phyloP scores from a whole-genome alignment of 345 rosid species.

The Isatis tinctoria region DNA sequence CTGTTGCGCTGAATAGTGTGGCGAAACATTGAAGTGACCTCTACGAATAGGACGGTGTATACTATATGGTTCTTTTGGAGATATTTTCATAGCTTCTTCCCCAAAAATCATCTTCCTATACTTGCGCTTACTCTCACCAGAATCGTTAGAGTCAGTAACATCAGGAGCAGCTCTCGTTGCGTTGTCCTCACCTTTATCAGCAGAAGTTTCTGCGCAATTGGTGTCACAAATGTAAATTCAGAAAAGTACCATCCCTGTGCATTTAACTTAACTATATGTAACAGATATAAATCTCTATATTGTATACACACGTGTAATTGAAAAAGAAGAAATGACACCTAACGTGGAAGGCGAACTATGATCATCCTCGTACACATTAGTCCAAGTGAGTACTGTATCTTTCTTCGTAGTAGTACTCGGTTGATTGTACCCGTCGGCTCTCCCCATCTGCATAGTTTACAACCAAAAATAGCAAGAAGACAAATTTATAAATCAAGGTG shows the following conservation, averaged over 20 bases:
- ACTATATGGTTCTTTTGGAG: conserved; percentile 74
- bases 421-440: conserved; percentile 59
- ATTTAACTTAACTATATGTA: neutral
- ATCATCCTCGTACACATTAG: conserved; percentile 57
- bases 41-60: conserved; percentile 79
- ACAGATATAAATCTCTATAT: neutral
- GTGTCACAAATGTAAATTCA: neutral
- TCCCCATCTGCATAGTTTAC: conserved; percentile 55
- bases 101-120: conserved; percentile 60
- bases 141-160: conserved; percentile 33
- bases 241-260: neutral
- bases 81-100: conserved; percentile 80
- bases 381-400: conserved; percentile 65
- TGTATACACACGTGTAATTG: neutral
- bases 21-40: conserved; percentile 88
- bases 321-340: conserved; percentile 33
- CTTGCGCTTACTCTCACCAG: conserved; percentile 40
- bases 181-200: conserved; percentile 33
- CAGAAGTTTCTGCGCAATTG: conserved; percentile 43
- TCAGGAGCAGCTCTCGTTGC: conserved; percentile 35
- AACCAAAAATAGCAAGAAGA: neutral
- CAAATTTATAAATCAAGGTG: neutral
- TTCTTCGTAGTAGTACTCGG: conserved; percentile 42
- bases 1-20: conserved; percentile 78
- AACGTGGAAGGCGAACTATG: conserved; percentile 22